phyloP scores from a whole-genome alignment of 1,284 basidiomycete species.

The Marasmius sp. region DNA sequence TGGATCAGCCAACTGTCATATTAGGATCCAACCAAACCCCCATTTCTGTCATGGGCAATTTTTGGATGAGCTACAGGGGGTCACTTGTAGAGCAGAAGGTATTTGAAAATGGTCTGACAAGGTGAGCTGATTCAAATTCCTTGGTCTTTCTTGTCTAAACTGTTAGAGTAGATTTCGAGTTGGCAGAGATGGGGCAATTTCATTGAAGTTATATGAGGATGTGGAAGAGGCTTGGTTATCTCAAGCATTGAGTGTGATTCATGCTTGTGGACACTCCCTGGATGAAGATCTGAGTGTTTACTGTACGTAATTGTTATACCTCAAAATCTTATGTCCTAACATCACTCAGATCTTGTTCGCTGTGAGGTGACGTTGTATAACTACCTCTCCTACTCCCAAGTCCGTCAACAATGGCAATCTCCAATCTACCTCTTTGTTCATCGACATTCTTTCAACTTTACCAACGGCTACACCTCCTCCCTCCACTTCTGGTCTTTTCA shows the following conservation, averaged over 20 bases:
- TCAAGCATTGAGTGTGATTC: neutral
- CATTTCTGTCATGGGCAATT: no score
- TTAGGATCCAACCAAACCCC: no score
- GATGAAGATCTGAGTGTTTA: neutral
- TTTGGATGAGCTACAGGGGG: no score
- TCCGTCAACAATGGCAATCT: neutral
- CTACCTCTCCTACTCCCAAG: neutral
- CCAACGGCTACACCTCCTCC: neutral
- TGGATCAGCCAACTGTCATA: no score
- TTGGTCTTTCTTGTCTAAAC: no score
- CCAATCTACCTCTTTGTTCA: neutral
- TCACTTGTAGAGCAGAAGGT: no score
- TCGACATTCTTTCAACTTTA: neutral
- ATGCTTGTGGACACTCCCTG: neutral
- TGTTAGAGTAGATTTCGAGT: no score
- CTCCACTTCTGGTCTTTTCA: neutral
- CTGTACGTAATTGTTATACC: neutral
- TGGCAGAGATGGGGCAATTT: neutral
- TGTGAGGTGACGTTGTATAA: neutral
- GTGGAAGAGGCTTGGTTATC: neutral
- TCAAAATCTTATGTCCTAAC: neutral
- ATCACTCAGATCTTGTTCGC: neutral
- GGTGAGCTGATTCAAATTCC: no score
- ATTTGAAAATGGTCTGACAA: no score
- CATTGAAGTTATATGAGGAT: neutral